Conservation (phyloP, 306 rosid species). For the Gleditsia sinensis region DNA sequence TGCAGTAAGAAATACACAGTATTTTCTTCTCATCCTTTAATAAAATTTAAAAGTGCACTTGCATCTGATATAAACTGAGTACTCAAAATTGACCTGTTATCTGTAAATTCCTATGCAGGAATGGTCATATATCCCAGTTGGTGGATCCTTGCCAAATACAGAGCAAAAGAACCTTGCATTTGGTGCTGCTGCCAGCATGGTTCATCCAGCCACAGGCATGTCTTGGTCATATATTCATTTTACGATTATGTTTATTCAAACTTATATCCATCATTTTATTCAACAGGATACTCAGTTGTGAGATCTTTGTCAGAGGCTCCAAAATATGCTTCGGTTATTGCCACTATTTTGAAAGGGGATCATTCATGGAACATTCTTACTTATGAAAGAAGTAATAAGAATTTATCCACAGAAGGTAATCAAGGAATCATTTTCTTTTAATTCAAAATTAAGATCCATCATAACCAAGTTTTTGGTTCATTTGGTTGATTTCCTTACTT, state of each 20-base stretch:
- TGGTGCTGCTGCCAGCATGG: constrained; percentile 99
- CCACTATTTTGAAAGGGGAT: constrained; percentile 69
- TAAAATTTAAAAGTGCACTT: not conserved
- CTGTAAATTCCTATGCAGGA: constrained; percentile 54
- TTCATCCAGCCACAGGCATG: constrained; percentile 97
- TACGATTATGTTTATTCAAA: constrained; percentile 23
- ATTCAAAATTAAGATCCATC: not conserved
- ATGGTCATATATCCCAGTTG: constrained; percentile 99
- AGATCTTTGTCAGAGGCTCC: constrained; percentile 99
- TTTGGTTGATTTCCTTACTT: not conserved
- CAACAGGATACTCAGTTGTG: constrained; percentile 91
- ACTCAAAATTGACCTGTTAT: constrained; percentile 7
- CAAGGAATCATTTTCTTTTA: constrained; percentile 4
- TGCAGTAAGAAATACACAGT: too few species aligned
- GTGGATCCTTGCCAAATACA: constrained; percentile 96
- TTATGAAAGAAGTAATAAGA: constrained; percentile 47
- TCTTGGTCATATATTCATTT: constrained; percentile 10
- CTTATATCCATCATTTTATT: constrained; percentile 26
- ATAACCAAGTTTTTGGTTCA: not conserved
- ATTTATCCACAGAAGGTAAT: constrained; percentile 80
- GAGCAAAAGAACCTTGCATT: constrained; percentile 95
- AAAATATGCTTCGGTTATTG: constrained; percentile 84
- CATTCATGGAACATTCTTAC: constrained; percentile 38
- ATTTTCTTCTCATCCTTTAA: too few species aligned
- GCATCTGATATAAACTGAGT: constrained; percentile 23